phyloP scores from a whole-genome alignment of 257 asterid genomes.

The Thymus mandschuricus region DNA sequence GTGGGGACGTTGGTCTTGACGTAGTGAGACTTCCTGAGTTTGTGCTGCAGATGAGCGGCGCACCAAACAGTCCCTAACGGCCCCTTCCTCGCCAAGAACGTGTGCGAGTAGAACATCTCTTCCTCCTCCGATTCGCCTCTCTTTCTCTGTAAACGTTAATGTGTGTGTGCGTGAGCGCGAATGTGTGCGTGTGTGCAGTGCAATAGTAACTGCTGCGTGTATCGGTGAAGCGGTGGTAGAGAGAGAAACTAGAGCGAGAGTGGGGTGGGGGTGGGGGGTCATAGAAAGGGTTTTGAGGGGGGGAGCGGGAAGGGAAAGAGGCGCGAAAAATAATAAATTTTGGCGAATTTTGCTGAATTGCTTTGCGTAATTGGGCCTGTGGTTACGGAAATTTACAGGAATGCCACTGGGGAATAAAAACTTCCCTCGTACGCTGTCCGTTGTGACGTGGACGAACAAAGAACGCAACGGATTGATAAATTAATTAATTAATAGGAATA shows the following conservation, averaged over 20 bases:
- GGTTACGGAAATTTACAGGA: slow-evolving; percentile 30
- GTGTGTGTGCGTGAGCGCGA: background rate
- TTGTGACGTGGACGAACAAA: slow-evolving; percentile 18
- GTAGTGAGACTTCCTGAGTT: slow-evolving; percentile 71
- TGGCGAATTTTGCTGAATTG: background rate
- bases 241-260: background rate
- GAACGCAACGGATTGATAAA: background rate
- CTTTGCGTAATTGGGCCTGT: slow-evolving; percentile 16
- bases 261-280: background rate
- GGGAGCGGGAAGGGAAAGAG: slow-evolving; percentile 43
- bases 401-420: slow-evolving; percentile 29
- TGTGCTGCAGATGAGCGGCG: slow-evolving; percentile 91
- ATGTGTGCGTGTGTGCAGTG: background rate
- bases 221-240: background rate
- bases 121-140: slow-evolving; percentile 23
- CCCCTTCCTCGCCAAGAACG: slow-evolving; percentile 77
- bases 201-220: background rate
- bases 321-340: slow-evolving; percentile 45
- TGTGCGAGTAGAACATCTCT: slow-evolving; percentile 82
- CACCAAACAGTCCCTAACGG: slow-evolving; percentile 95
- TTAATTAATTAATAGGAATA: background rate
- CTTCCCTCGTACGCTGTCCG: slow-evolving; percentile 33
- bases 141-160: background rate
- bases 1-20: slow-evolving; percentile 61
- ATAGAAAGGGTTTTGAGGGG: slow-evolving; percentile 27